Conservation (phyloP, 176 grass and related monocot species). For the Olyra latifolia region DNA sequence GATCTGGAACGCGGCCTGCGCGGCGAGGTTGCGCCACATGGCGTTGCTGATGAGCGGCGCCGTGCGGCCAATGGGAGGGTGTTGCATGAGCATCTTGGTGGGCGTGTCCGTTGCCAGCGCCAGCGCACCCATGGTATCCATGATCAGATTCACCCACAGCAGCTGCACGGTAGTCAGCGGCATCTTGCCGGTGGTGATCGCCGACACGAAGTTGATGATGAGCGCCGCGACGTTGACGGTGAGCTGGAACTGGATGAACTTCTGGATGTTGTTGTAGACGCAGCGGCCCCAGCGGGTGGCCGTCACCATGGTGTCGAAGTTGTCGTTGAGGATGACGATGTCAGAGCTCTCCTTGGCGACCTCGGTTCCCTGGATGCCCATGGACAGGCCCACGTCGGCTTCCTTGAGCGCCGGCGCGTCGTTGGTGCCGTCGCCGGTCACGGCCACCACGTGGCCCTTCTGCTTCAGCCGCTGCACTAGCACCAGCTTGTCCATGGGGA, state of each 20-base stretch:
- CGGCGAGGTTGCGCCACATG: slow-evolving; percentile 80
- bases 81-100: slow-evolving; percentile 55
- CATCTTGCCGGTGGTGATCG: slow-evolving; percentile 39
- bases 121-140: slow-evolving; percentile 87
- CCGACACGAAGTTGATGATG: slow-evolving; percentile 57
- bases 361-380: slow-evolving; percentile 89
- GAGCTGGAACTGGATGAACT: slow-evolving; percentile 90
- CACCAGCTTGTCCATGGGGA: slow-evolving; percentile 62
- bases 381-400: slow-evolving; percentile 75
- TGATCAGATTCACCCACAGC: slow-evolving; percentile 86
- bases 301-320: slow-evolving; percentile 74
- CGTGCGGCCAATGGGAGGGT: slow-evolving; percentile 50
- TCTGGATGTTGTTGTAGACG: slow-evolving; percentile 80
- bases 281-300: slow-evolving; percentile 75
- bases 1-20: slow-evolving; percentile 68
- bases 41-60: slow-evolving; percentile 81
- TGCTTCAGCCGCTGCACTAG: slow-evolving; percentile 79
- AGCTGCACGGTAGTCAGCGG: slow-evolving; percentile 71
- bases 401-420: slow-evolving; percentile 80
- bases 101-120: slow-evolving; percentile 63
- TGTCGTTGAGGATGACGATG: slow-evolving; percentile 80
- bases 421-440: slow-evolving; percentile 78
- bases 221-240: slow-evolving; percentile 70
- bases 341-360: slow-evolving; percentile 94
- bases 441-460: slow-evolving; percentile 77